Conservation (phyloP, 768 basidiomycete species). For the Amylocystis lapponica region DNA sequence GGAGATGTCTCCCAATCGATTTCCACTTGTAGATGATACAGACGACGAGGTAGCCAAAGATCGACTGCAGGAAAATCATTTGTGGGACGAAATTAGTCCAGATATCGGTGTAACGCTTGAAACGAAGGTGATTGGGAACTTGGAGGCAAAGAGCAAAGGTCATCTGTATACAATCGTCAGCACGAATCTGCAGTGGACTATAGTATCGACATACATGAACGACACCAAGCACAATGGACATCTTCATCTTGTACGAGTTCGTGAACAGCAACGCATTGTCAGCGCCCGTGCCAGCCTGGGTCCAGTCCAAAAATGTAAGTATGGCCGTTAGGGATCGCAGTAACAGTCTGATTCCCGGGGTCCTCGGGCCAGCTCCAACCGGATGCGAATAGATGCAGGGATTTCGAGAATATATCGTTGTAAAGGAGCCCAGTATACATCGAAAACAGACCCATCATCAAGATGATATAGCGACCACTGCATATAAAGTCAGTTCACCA, state of each 20-base stretch:
- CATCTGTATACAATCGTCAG: conserved; percentile 58
- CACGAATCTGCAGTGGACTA: background rate
- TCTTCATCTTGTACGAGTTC: conserved; percentile 99
- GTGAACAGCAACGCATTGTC: conserved; percentile 90
- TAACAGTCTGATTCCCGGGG: conserved; percentile 38
- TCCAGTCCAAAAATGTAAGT: conserved; percentile 94
- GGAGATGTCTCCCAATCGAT: conserved; percentile 79
- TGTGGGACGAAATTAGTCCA: conserved; percentile 96
- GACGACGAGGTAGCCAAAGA: conserved; percentile 93
- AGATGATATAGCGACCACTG: conserved; percentile 96
- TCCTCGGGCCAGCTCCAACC: conserved; percentile 74
- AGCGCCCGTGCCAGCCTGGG: conserved; percentile 90
- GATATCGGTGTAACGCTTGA: conserved; percentile 82
- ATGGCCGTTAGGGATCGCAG: conserved; percentile 53
- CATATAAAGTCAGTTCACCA: conserved; percentile 14
- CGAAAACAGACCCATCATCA: conserved; percentile 97
- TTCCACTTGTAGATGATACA: conserved; percentile 97
- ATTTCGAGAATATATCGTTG: conserved; percentile 97
- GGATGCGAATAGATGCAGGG: conserved; percentile 81
- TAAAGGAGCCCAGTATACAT: conserved; percentile 97
- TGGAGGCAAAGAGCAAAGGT: conserved; percentile 96
- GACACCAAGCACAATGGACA: conserved; percentile 94
- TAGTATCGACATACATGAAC: conserved; percentile 70
- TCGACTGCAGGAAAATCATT: conserved; percentile 94
- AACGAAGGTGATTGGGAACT: conserved; percentile 91